Evolutionary conservation across 192 early-diverging fungal species (phyloP).

Genomic region (Dissophora ornata): DNA sequence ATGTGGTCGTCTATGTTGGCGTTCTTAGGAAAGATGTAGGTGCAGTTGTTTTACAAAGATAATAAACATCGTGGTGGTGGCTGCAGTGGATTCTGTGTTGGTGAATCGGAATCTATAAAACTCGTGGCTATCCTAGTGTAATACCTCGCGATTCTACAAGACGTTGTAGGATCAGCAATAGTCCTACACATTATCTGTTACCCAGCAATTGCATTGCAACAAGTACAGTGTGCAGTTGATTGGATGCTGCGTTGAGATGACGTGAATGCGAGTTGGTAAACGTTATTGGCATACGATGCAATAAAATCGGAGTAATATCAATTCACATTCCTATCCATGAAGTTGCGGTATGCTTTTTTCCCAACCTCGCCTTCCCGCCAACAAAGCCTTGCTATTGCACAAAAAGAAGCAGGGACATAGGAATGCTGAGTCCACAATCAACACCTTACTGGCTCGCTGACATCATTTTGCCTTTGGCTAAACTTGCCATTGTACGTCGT

Average conservation of each 20-base stretch:
- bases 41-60: slow-evolving; percentile 37
- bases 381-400: slow-evolving; percentile 33
- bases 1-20: slow-evolving; percentile 41
- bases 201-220: no score
- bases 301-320: no score
- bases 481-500: slow-evolving; percentile 37
- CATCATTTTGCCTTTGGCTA: no score
- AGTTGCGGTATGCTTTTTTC: slow-evolving; percentile 12
- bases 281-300: no score
- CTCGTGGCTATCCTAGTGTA: slow-evolving; percentile 27
- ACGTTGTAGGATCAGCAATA: no score
- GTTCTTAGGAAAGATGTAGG: no score
- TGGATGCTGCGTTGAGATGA: background rate
- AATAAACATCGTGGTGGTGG: slow-evolving; percentile 48
- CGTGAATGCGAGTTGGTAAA: no score
- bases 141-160: slow-evolving; percentile 21
- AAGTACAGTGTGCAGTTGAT: slow-evolving; percentile 1
- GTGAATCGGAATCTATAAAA: slow-evolving; percentile 48
- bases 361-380: slow-evolving; percentile 32
- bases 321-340: slow-evolving; percentile 16
- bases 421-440: no score
- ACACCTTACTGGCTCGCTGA: no score
- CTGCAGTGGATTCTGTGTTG: slow-evolving; percentile 44
- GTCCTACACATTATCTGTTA: no score
- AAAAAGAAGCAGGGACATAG: background rate